phyloP scores from a whole-genome alignment of 2,329 filamentous ascomycete species.

The Anisogramma anomala region DNA sequence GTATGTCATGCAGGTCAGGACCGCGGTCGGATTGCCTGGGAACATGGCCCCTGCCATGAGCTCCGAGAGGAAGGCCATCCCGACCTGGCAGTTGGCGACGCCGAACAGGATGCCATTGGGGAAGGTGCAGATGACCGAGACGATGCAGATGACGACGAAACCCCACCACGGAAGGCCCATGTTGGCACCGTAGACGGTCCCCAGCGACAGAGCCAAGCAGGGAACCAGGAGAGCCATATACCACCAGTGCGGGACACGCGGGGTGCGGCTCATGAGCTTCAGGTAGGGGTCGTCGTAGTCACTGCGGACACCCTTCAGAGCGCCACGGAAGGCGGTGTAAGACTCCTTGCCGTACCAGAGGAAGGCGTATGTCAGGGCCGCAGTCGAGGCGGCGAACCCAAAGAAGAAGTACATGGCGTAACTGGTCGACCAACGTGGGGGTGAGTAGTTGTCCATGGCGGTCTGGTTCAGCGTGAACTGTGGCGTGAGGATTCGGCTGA shows the following conservation, averaged over 20 bases:
- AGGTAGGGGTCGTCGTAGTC: constrained; percentile 23
- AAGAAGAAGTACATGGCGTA: constrained; percentile 25
- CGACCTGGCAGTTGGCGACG: constrained; percentile 21
- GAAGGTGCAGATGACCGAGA: constrained; percentile 20
- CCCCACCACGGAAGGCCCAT: constrained; percentile 24
- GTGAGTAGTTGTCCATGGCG: constrained; percentile 19
- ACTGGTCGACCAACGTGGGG: constrained; percentile 19
- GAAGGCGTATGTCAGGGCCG: constrained; percentile 20
- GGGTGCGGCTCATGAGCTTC: constrained; percentile 20
- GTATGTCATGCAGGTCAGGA: constrained; percentile 22
- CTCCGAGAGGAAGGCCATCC: constrained; percentile 22
- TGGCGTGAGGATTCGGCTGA: constrained; percentile 18
- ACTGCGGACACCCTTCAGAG: constrained; percentile 15
- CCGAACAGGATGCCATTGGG: constrained; percentile 23
- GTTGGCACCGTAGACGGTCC: constrained; percentile 19
- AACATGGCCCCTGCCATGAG: constrained; percentile 22
- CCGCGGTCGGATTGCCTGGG: constrained; percentile 20
- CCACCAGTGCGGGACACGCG: constrained; percentile 23
- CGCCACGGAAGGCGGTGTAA: constrained; percentile 15
- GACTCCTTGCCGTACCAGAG: constrained; percentile 21
- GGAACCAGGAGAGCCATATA: constrained; percentile 19
- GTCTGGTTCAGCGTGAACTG: constrained; percentile 20
- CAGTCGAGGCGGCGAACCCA: constrained; percentile 24
- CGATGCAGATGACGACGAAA: constrained; percentile 19
- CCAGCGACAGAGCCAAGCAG: constrained; percentile 20